Percentiles rank a stretch among this genome's conserved stretches.
Conservation (phyloP, 768 basidiomycete species). For the Lactarius hengduanensis region DNA sequence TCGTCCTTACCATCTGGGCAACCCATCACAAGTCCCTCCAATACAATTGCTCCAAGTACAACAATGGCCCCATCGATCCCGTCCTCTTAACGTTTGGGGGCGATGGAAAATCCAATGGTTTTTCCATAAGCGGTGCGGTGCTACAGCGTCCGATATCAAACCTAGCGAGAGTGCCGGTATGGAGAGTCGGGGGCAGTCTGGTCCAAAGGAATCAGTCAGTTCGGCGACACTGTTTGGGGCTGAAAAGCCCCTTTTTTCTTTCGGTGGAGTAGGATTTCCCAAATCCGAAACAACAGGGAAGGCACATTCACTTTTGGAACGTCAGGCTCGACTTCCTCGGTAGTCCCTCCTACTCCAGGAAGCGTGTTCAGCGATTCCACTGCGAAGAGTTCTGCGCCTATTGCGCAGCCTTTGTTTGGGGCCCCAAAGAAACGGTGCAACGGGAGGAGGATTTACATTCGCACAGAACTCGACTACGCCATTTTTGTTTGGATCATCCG, state of each 20-base stretch:
- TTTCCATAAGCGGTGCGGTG: not conserved
- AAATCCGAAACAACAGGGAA: constrained; percentile 15
- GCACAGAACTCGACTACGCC: constrained; percentile 1
- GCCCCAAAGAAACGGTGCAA: constrained; percentile 15
- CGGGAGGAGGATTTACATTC: constrained; percentile 6
- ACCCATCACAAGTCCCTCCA: constrained; percentile 19
- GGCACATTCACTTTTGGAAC: constrained; percentile 9
- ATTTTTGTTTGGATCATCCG: constrained; percentile 20
- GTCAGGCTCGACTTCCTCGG: constrained; percentile 5
- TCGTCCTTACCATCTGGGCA: constrained; percentile 7
- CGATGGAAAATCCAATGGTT: constrained; percentile 7
- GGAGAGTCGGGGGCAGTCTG: constrained; percentile 12
- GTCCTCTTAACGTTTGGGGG: constrained; percentile 14
- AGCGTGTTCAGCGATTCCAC: constrained; percentile 21
- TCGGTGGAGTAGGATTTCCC: not conserved
- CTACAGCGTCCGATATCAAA: not conserved
- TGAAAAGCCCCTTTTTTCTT: constrained; percentile 10
- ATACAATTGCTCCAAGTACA: constrained; percentile 9
- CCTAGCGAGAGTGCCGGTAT: not conserved
- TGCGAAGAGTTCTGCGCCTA: constrained; percentile 9
- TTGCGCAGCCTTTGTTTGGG: constrained; percentile 19
- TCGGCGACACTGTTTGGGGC: constrained; percentile 8
- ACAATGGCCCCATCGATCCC: not conserved
- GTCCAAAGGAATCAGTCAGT: not conserved
- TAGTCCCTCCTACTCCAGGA: constrained; percentile 21